phyloP scores from a whole-genome alignment of 352 stramenopile genomes.

The Phytophthora tentaculata region DNA sequence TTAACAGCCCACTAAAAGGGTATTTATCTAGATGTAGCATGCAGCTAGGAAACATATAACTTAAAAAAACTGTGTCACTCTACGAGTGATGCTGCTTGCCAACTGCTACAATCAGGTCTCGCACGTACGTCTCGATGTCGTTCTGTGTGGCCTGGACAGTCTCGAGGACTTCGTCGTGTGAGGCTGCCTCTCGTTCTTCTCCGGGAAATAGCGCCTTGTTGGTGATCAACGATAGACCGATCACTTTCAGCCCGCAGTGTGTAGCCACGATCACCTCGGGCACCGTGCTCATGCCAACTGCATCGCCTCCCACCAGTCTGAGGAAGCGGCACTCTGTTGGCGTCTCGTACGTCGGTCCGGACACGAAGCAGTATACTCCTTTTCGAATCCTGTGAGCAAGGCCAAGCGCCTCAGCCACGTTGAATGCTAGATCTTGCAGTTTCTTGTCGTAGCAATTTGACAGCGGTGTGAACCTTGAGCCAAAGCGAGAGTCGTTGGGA shows the following conservation, averaged over 20 bases:
- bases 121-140: constrained; percentile 50
- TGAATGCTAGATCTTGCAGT: constrained; percentile 83
- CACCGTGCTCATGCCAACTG: constrained; percentile 97
- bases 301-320: constrained; percentile 91
- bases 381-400: constrained; percentile 85
- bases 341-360: constrained; percentile 96
- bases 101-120: constrained; percentile 40
- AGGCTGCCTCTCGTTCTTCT: constrained; percentile 82
- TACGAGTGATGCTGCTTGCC: constrained; percentile 32
- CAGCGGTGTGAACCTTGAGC: constrained; percentile 95
- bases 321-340: constrained; percentile 94
- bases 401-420: constrained; percentile 81
- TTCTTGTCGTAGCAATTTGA: constrained; percentile 94
- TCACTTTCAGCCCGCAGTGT: constrained; percentile 94
- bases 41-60: too few species aligned
- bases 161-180: constrained; percentile 94
- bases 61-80: background rate
- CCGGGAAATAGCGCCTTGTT: constrained; percentile 92
- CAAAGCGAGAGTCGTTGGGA: constrained; percentile 96
- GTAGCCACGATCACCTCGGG: constrained; percentile 96
- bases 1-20: too few species aligned
- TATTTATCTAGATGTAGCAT: too few species aligned
- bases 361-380: constrained; percentile 97
- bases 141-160: constrained; percentile 78
- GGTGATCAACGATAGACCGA: constrained; percentile 97